Evolutionary conservation across 192 early-diverging fungal genomes (phyloP).

Genomic region (Backusella tuberculispora): DNA sequence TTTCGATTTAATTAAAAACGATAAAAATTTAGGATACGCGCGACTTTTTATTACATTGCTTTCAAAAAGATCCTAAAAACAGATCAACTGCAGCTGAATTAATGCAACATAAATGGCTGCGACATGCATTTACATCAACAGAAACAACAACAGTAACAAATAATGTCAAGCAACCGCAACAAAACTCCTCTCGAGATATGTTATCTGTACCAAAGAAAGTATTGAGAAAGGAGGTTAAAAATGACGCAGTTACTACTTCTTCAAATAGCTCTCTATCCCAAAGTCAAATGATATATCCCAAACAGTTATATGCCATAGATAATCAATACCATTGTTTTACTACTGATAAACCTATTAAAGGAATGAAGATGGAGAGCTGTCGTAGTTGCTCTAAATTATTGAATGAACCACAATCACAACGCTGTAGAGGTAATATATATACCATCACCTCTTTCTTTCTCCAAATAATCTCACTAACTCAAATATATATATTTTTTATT

Average conservation of each 20-base stretch:
- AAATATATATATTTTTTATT: too few relatives aligned
- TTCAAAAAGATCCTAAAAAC: conserved; percentile 75
- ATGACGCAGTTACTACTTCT: background rate
- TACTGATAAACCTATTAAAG: too few relatives aligned
- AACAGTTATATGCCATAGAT: background rate
- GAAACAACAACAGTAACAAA: background rate
- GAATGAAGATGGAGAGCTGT: too few relatives aligned
- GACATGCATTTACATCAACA: background rate
- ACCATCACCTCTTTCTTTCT: too few relatives aligned
- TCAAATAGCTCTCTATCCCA: background rate
- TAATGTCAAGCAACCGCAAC: too few relatives aligned
- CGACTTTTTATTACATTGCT: conserved; percentile 84
- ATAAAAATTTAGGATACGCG: conserved; percentile 15
- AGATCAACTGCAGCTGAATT: conserved; percentile 77
- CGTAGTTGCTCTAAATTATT: too few relatives aligned
- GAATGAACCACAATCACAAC: too few relatives aligned
- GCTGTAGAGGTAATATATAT: too few relatives aligned
- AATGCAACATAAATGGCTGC: conserved; percentile 71
- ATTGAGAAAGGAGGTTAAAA: background rate
- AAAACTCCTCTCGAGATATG: background rate
- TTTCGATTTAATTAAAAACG: background rate
- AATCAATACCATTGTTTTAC: too few relatives aligned
- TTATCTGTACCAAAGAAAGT: background rate
- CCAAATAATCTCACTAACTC: too few relatives aligned
- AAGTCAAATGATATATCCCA: background rate